A percentile compares a stretch with the other conserved stretches of the same genome.
These are phyloP conservation scores for Brettanomyces nanus DNA, from an alignment of 805 yeast genomes.

Conservation along the genomic window DNA sequence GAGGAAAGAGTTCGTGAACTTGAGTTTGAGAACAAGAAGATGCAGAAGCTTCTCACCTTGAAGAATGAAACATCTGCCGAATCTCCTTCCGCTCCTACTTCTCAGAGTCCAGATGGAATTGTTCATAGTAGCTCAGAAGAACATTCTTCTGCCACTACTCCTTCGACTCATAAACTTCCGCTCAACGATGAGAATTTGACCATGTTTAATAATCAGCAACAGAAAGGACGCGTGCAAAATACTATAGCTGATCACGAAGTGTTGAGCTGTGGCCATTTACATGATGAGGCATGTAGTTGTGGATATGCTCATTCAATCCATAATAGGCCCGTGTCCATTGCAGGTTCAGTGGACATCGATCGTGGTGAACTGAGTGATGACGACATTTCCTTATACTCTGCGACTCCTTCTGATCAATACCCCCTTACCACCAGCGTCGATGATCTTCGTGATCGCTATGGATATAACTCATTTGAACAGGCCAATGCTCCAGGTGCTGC, in stretches of 20 bases:
- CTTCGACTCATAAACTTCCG: background rate
- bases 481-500: slow-evolving; percentile 72
- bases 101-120: background rate
- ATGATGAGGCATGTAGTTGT: slow-evolving; percentile 52
- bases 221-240: background rate
- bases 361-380: slow-evolving; percentile 43
- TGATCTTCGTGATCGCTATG: slow-evolving; percentile 11
- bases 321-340: slow-evolving; percentile 58
- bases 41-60: slow-evolving; percentile 54
- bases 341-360: slow-evolving; percentile 48
- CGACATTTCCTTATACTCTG: slow-evolving; percentile 25
- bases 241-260: slow-evolving; percentile 17
- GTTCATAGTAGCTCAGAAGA: background rate
- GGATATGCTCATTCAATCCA: slow-evolving; percentile 47
- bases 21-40: slow-evolving; percentile 69
- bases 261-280: slow-evolving; percentile 21
- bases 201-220: slow-evolving; percentile 19
- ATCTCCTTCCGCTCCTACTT: background rate
- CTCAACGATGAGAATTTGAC: slow-evolving; percentile 25
- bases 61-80: slow-evolving; percentile 20
- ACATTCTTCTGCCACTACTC: background rate
- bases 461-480: slow-evolving; percentile 41
- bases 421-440: slow-evolving; percentile 16
- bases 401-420: slow-evolving; percentile 14
- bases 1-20: slow-evolving; percentile 85